Percentiles rank a stretch among this genome's conserved stretches.
Conservation (phyloP, 1,139 yeast genomes). For the Scheffersomyces titani region DNA sequence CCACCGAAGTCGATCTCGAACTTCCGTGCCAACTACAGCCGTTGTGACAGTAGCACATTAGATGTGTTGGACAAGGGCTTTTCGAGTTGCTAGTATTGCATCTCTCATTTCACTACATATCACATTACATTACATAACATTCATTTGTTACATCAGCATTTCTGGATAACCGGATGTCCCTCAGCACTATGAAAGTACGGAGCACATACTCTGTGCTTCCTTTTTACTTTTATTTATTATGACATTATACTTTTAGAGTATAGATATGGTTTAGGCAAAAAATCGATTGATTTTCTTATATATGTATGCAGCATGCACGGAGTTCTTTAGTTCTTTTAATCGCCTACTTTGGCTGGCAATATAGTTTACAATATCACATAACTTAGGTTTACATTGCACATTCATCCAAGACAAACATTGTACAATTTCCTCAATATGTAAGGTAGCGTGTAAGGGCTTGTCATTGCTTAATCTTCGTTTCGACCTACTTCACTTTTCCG, state of each 20-base stretch:
- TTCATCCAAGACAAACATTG: background rate
- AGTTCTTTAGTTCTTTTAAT: background rate
- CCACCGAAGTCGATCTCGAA: slow-evolving; percentile 4
- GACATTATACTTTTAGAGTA: background rate
- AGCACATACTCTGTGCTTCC: background rate
- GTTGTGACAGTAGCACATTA: slow-evolving; percentile 5
- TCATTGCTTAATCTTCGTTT: background rate
- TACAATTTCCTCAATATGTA: background rate
- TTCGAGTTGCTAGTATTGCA: slow-evolving; percentile 1
- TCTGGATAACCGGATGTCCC: background rate
- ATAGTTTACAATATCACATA: background rate
- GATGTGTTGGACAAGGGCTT: slow-evolving; percentile 6
- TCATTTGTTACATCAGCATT: background rate
- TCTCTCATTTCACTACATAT: background rate
- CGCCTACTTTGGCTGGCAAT: background rate
- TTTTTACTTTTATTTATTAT: too few species aligned
- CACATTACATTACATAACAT: background rate
- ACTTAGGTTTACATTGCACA: background rate
- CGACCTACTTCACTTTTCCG: background rate
- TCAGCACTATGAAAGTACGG: background rate
- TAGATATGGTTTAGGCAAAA: background rate
- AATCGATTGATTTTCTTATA: background rate
- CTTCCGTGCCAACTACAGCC: slow-evolving; percentile 3
- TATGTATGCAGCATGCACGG: background rate
- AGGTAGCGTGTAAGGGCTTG: background rate